These are phyloP conservation scores for Waitea zeae DNA, from an alignment of 1,284 basidiomycete genomes.

Conservation along the genomic window DNA sequence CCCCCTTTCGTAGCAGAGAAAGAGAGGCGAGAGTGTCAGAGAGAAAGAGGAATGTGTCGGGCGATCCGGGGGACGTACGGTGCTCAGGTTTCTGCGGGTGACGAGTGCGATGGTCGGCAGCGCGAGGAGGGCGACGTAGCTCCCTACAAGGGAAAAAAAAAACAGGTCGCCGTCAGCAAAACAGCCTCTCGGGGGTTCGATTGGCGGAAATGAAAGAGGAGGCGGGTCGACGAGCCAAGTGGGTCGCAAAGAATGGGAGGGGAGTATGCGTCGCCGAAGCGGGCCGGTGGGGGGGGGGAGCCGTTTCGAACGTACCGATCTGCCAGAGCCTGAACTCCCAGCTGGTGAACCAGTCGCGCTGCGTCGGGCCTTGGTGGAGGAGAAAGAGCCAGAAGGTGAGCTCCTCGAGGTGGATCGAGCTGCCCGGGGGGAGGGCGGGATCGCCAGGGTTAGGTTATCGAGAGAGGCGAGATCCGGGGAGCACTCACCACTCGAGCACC, in stretches of 20 bases:
- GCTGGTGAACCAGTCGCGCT: conserved; percentile 46
- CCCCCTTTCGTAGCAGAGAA: conserved; percentile 23
- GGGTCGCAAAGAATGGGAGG: too few species aligned
- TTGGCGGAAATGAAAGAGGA: too few species aligned
- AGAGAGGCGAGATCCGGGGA: conserved; percentile 46
- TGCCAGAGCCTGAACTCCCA: conserved; percentile 20
- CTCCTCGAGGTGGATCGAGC: conserved; percentile 22
- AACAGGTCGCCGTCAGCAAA: too few species aligned
- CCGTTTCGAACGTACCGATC: conserved; percentile 16
- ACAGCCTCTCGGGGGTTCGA: too few species aligned
- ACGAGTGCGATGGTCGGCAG: conserved; percentile 50
- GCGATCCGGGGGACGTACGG: conserved; percentile 19
- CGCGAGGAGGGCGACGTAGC: conserved; percentile 38
- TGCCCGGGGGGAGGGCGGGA: conserved; percentile 4
- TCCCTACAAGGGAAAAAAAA: conserved; percentile 33
- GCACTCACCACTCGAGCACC: conserved; percentile 51
- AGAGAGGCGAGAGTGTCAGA: conserved; percentile 1
- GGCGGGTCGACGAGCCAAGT: too few species aligned
- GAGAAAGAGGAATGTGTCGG: conserved; percentile 1
- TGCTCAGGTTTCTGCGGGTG: conserved; percentile 32
- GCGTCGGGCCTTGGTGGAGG: conserved; percentile 47
- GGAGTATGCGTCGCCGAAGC: too few species aligned
- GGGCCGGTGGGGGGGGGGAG: too few species aligned
- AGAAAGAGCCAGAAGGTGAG: conserved; percentile 65
- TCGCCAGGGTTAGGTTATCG: conserved; percentile 30